Percentiles rank a stretch among this genome's conserved stretches.
Evolutionary conservation across 2,329 filamentous ascomycete species (phyloP).

Genomic region (Verticillium tricorpus): DNA sequence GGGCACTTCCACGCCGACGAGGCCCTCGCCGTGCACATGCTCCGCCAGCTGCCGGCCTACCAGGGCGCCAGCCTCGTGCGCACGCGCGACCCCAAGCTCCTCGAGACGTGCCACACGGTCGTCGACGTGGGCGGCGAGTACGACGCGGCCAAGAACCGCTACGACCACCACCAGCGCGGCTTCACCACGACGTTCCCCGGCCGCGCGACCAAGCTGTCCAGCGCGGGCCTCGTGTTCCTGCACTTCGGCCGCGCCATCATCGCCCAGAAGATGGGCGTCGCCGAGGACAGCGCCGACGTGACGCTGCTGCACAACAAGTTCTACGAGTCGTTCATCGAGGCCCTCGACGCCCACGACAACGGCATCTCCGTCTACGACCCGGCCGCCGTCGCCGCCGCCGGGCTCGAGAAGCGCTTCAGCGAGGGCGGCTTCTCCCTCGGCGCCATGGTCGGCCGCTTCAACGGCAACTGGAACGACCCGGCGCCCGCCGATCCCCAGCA

Average conservation of each 20-base stretch:
- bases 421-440: constrained; percentile 80
- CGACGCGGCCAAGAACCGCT: constrained; percentile 69
- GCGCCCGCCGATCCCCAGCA: constrained; percentile 44
- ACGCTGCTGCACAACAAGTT: constrained; percentile 79
- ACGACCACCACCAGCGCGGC: constrained; percentile 95
- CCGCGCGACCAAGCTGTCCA: constrained; percentile 83
- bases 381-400: constrained; percentile 61
- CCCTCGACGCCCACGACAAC: constrained; percentile 96
- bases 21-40: constrained; percentile 92
- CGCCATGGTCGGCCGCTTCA: constrained; percentile 75
- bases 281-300: constrained; percentile 62
- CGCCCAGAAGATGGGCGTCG: constrained; percentile 49
- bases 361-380: constrained; percentile 82
- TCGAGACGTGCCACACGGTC: constrained; percentile 85
- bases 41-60: constrained; percentile 84
- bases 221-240: constrained; percentile 90
- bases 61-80: constrained; percentile 69
- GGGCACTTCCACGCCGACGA: constrained; percentile 99
- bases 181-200: constrained; percentile 83
- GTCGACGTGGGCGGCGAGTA: constrained; percentile 98
- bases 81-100: constrained; percentile 75
- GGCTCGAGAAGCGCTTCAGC: constrained; percentile 77
- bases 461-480: constrained; percentile 74
- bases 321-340: constrained; percentile 91
- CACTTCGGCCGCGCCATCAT: constrained; percentile 90